A percentile compares a stretch with the other conserved stretches of the same genome.
phyloP scores from a whole-genome alignment of 768 basidiomycete species.

The Cantharellus cinnabarinus region DNA sequence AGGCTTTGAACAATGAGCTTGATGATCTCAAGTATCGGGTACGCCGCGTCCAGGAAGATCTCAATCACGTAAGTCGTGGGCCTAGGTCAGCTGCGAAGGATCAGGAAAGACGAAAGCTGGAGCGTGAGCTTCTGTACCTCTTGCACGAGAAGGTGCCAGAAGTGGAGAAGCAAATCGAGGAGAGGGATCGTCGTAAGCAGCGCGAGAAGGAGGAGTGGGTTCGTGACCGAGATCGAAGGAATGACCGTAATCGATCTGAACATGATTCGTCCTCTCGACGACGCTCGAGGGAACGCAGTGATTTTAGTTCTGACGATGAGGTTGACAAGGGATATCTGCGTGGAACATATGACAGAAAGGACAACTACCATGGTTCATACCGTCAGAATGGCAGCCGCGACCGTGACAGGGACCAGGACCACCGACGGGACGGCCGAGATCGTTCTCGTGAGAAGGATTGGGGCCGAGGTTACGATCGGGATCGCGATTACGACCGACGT shows the following conservation, averaged over 20 bases:
- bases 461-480: slow-evolving; percentile 7
- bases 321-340: slow-evolving; percentile 14
- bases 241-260: slow-evolving; percentile 25
- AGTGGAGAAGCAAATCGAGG: slow-evolving; percentile 66
- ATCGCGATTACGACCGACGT: slow-evolving; percentile 13
- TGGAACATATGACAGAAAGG: slow-evolving; percentile 9
- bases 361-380: slow-evolving; percentile 23
- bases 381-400: slow-evolving; percentile 22
- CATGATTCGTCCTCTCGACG: slow-evolving; percentile 16
- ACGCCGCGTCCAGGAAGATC: slow-evolving; percentile 70
- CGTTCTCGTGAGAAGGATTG: neutral
- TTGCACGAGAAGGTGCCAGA: slow-evolving; percentile 86
- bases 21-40: slow-evolving; percentile 71
- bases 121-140: slow-evolving; percentile 66
- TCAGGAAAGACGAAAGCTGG: slow-evolving; percentile 66
- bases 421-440: slow-evolving; percentile 16
- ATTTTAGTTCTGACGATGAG: slow-evolving; percentile 27
- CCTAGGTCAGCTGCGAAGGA: slow-evolving; percentile 54
- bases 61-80: slow-evolving; percentile 68
- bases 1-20: slow-evolving; percentile 78
- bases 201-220: slow-evolving; percentile 61
- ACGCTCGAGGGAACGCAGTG: slow-evolving; percentile 18
- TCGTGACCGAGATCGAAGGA: slow-evolving; percentile 62
- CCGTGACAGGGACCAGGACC: slow-evolving; percentile 18
- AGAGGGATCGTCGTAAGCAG: slow-evolving; percentile 52